Evolutionary conservation across 2,329 filamentous ascomycete species (phyloP).

Genomic region (Microdochium bolleyi): DNA sequence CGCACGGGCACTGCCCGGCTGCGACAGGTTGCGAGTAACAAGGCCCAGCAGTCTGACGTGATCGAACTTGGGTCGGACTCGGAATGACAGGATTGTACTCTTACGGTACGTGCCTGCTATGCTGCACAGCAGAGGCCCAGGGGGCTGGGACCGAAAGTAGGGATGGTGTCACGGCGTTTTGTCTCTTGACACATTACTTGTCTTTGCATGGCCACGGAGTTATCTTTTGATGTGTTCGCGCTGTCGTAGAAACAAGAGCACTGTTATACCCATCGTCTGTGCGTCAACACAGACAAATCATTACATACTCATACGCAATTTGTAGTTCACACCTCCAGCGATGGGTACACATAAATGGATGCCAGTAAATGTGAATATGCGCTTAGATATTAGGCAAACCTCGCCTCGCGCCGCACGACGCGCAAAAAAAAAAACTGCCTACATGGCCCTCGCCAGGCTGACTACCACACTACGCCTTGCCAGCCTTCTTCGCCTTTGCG

Average conservation of each 20-base stretch:
- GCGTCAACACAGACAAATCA: not conserved
- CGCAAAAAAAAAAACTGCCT: no score
- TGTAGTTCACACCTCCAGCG: no score
- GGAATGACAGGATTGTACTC: not conserved
- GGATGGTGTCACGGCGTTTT: not conserved
- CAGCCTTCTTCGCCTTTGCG: not conserved
- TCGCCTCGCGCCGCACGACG: no score
- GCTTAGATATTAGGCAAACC: no score
- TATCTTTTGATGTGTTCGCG: not conserved
- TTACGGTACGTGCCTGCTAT: not conserved
- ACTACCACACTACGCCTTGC: not conserved
- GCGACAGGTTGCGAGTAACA: not conserved
- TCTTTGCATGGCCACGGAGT: not conserved
- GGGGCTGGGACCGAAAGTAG: not conserved
- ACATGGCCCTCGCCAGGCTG: not conserved
- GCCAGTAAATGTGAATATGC: no score
- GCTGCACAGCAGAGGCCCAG: no score
- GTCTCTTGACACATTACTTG: not conserved
- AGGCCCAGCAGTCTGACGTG: not conserved
- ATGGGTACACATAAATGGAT: no score
- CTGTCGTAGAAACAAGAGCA: not conserved
- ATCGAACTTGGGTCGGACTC: not conserved
- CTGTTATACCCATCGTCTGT: not conserved
- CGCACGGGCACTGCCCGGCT: constrained; percentile 6
- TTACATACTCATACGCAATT: no score